These are phyloP conservation scores for Cercospora janseana DNA, from an alignment of 2,329 filamentous ascomycete genomes.

Conservation along the genomic window DNA sequence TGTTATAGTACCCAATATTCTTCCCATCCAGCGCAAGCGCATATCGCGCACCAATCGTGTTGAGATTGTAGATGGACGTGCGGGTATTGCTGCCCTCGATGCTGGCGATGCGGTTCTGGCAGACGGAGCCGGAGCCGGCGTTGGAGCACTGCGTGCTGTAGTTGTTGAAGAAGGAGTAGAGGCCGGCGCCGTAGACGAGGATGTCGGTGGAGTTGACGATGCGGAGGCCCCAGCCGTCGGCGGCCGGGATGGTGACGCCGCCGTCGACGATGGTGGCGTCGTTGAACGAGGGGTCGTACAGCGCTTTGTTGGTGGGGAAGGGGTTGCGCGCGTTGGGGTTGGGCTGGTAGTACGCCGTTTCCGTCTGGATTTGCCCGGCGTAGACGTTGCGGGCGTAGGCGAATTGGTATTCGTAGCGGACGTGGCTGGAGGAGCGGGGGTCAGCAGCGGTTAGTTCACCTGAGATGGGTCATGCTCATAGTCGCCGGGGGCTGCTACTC, in stretches of 20 bases:
- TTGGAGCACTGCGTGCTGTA: conserved; percentile 50
- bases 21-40: conserved; percentile 49
- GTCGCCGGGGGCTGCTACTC: neutral
- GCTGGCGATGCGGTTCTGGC: conserved; percentile 52
- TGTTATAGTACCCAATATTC: conserved; percentile 45
- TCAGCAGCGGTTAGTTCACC: neutral
- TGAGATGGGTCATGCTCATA: neutral
- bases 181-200: conserved; percentile 60
- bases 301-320: conserved; percentile 58
- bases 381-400: conserved; percentile 73
- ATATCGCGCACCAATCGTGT: conserved; percentile 41
- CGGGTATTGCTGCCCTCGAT: conserved; percentile 43
- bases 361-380: conserved; percentile 79
- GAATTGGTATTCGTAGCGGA: conserved; percentile 78
- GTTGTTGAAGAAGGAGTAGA: conserved; percentile 69
- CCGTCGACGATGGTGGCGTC: conserved; percentile 40
- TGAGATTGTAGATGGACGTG: conserved; percentile 46
- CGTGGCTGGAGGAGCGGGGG: conserved; percentile 36
- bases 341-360: conserved; percentile 82
- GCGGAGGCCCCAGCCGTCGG: conserved; percentile 64
- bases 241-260: conserved; percentile 37
- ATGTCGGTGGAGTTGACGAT: conserved; percentile 58
- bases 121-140: conserved; percentile 41
- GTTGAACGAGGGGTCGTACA: conserved; percentile 68
- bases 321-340: conserved; percentile 72